Conservation (phyloP, 2,329 filamentous ascomycete species). For the Rutstroemia sp. region DNA sequence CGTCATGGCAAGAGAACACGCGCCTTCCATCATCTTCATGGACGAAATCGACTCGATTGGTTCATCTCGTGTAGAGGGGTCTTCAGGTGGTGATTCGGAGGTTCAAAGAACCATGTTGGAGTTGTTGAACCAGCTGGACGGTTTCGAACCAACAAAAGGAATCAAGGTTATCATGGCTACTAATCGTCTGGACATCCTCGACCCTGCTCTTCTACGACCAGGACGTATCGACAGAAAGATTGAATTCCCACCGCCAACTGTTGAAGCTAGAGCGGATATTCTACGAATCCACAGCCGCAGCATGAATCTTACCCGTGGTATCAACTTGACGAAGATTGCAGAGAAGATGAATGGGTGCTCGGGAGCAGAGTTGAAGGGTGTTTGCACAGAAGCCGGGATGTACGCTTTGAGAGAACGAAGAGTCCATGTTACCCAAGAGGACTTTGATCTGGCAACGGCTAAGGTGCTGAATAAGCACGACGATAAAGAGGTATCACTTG, state of each 20-base stretch:
- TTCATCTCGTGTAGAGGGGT: conserved; percentile 92
- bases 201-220: conserved; percentile 89
- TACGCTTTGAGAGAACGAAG: conserved; percentile 90
- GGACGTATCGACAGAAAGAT: conserved; percentile 98
- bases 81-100: conserved; percentile 91
- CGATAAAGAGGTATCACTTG: conserved; percentile 89
- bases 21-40: conserved; percentile 99
- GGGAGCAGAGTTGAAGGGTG: conserved; percentile 94
- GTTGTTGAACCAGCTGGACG: conserved; percentile 94
- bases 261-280: conserved; percentile 95
- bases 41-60: conserved; percentile 99
- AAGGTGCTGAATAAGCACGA: conserved; percentile 99
- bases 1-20: conserved; percentile 97
- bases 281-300: conserved; percentile 93
- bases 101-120: conserved; percentile 99
- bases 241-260: conserved; percentile 93
- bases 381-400: conserved; percentile 98
- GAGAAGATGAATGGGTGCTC: conserved; percentile 99
- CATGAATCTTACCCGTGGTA: conserved; percentile 97
- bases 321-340: conserved; percentile 96
- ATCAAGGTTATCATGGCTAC: conserved; percentile 99
- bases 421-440: conserved; percentile 97
- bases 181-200: conserved; percentile 93
- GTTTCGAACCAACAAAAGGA: conserved; percentile 98
- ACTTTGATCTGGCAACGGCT: conserved; percentile 95